Percentiles rank a stretch among this genome's conserved stretches.
phyloP scores from a whole-genome alignment of 805 yeast genomes.

The Candida xyloterini region DNA sequence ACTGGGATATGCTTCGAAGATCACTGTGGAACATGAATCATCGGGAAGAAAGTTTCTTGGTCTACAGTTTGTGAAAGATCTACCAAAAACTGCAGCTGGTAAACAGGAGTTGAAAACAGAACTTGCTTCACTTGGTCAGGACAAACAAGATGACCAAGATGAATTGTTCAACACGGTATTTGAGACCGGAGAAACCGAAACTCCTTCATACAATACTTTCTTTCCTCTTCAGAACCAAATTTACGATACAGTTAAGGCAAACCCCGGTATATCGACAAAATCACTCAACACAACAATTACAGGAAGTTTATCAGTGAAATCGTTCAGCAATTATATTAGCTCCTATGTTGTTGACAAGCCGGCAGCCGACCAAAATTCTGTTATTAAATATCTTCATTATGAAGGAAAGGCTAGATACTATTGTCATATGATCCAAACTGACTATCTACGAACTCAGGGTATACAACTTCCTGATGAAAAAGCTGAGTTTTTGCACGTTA shows the following conservation, averaged over 20 bases:
- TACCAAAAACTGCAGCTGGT: conserved; percentile 18
- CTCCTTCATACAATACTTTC: conserved; percentile 45
- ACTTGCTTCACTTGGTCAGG: conserved; percentile 11
- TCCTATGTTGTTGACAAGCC: conserved; percentile 21
- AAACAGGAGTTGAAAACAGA: conserved; percentile 7
- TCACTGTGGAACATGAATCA: conserved; percentile 26
- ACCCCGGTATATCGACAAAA: conserved; percentile 58
- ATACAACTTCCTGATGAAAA: conserved; percentile 7
- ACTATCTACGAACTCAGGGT: conserved; percentile 35
- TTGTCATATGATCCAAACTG: conserved; percentile 52
- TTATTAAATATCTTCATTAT: conserved; percentile 66
- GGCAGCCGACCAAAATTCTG: conserved; percentile 21
- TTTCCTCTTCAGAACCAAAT: conserved; percentile 68
- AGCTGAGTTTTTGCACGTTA: conserved; percentile 2
- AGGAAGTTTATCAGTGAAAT: conserved; percentile 51
- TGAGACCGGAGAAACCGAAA: conserved; percentile 22
- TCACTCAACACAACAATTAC: conserved; percentile 46
- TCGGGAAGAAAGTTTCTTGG: conserved; percentile 24
- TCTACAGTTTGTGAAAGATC: conserved; percentile 23
- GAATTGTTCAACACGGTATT: conserved; percentile 27
- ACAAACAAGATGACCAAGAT: conserved; percentile 31
- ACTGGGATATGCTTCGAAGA: conserved; percentile 18
- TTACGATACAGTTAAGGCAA: conserved; percentile 42
- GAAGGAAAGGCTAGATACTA: conserved; percentile 73
- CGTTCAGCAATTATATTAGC: conserved; percentile 12